phyloP scores from a whole-genome alignment of 805 yeast species.

The Saturnispora serradocipensis region DNA sequence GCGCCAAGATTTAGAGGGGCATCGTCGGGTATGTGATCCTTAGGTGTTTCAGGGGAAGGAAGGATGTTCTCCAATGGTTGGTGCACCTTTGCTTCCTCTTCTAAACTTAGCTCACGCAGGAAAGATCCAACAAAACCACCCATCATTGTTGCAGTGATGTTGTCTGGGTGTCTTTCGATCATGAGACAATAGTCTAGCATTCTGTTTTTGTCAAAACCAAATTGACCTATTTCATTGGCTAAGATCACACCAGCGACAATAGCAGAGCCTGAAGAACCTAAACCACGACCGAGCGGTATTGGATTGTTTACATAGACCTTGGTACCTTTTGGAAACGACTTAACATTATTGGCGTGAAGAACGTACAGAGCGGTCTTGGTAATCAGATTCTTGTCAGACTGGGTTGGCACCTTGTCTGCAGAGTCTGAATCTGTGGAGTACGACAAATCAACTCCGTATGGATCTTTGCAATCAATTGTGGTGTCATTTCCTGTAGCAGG shows the following conservation, averaged over 20 bases:
- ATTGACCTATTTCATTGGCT: conserved; percentile 74
- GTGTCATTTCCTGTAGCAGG: conserved; percentile 33
- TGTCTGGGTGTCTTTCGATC: conserved; percentile 98
- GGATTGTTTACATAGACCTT: conserved; percentile 75
- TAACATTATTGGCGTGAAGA: conserved; percentile 69
- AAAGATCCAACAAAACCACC: conserved; percentile 98
- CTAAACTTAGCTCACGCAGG: conserved; percentile 65
- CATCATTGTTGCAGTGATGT: conserved; percentile 97
- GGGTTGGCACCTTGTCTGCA: conserved; percentile 49
- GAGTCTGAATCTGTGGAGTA: conserved; percentile 54
- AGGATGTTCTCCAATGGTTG: conserved; percentile 80
- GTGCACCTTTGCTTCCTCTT: conserved; percentile 66
- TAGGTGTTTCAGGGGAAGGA: conserved; percentile 34
- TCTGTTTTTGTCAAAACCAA: conserved; percentile 66
- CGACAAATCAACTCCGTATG: conserved; percentile 57
- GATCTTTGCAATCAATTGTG: conserved; percentile 42
- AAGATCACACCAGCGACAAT: conserved; percentile 93
- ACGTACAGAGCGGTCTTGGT: conserved; percentile 92
- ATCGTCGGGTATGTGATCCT: conserved; percentile 59
- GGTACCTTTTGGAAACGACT: conserved; percentile 78
- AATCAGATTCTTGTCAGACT: conserved; percentile 71
- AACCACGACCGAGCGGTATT: conserved; percentile 92
- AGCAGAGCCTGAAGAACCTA: conserved; percentile 97
- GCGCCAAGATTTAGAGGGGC: conserved; percentile 88
- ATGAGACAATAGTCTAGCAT: conserved; percentile 90